Base-by-base conservation (phyloP, 176 grass and related monocot species). In the Hyparrhenia diplandra region DNA sequence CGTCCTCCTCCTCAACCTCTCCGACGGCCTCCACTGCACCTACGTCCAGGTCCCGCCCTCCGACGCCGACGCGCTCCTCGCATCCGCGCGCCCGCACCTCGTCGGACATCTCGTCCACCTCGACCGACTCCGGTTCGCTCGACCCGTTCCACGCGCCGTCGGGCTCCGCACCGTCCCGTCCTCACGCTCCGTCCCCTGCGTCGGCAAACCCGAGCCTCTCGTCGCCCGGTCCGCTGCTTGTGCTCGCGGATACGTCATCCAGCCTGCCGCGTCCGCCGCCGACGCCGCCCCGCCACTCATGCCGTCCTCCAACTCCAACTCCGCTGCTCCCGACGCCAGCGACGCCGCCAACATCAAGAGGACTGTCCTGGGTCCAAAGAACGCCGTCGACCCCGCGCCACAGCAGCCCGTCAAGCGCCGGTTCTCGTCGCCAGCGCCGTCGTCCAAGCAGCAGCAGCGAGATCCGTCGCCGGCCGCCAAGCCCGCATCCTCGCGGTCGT, bases 21-120 rank as follows among this genome's bases (percentile, higher is more conserved):
- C 95, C 30, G 95, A 98, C 71, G 87, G 92, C 27, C 5, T 79
- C 32, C 85, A 97, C 81, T 97, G 87, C 77, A 97, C 95, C 69
- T 97, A 91, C 64, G 92, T 97, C 10, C 84, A 91, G 62, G 83
- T 90, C n/a, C 84, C 88, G 9, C 80, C 77, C 24, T 40, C 72
- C 41, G 92, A 94, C 41, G 92, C 94, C 3, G 94, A 97, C 70
- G 86, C 84, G 20, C 76, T 97, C 18, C 91, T 97, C 13, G 87
- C 92, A 80, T 85, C 88, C 68, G 82, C 41, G 43, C 88, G 92
- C 43, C 59, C n/a, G n/a, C n/a, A 88, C 55, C 69, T 97, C 70
- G 92, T 97, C 45, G 95, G 92, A 1, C 95, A 94, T 60, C 85
- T 97, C 51, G 91, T 97, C 63, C 94, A 97, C 88, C 85, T 97